phyloP scores from a whole-genome alignment of 1,284 basidiomycete genomes.

The Pseudozyma pruni region DNA sequence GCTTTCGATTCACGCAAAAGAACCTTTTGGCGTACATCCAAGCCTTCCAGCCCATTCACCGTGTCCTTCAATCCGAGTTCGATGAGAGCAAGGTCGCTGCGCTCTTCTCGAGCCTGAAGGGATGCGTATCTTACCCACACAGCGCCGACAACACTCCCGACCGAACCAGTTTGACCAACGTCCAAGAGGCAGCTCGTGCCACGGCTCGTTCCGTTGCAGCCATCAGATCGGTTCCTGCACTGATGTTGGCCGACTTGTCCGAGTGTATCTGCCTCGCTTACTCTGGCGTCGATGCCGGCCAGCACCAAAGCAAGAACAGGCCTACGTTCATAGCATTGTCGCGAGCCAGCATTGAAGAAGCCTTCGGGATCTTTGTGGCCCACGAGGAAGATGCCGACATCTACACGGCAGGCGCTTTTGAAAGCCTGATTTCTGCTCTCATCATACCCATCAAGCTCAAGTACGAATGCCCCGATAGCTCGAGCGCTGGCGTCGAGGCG shows the following conservation, averaged over 20 bases:
- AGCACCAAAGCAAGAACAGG: slow-evolving; percentile 68
- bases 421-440: slow-evolving; percentile 76
- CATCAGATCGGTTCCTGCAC: slow-evolving; percentile 75
- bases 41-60: slow-evolving; percentile 71
- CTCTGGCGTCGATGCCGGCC: slow-evolving; percentile 29
- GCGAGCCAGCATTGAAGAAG: slow-evolving; percentile 85
- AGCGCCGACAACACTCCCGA: slow-evolving; percentile 89
- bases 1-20: slow-evolving; percentile 81
- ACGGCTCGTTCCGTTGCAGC: slow-evolving; percentile 75
- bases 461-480: slow-evolving; percentile 83
- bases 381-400: slow-evolving; percentile 73
- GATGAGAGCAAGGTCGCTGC: slow-evolving; percentile 74
- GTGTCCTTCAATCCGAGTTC: slow-evolving; percentile 49
- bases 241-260: slow-evolving; percentile 83
- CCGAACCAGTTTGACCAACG: slow-evolving; percentile 81
- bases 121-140: slow-evolving; percentile 80
- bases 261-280: slow-evolving; percentile 87
- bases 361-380: slow-evolving; percentile 74
- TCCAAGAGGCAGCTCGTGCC: slow-evolving; percentile 79
- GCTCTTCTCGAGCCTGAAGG: slow-evolving; percentile 82
- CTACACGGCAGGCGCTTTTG: slow-evolving; percentile 83
- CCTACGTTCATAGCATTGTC: slow-evolving; percentile 87
- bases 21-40: slow-evolving; percentile 83
- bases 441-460: slow-evolving; percentile 87
- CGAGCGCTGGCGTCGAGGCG: slow-evolving; percentile 69